Base-by-base conservation (phyloP, 169 alveolate species). In the Plasmodium billcollinsi region DNA sequence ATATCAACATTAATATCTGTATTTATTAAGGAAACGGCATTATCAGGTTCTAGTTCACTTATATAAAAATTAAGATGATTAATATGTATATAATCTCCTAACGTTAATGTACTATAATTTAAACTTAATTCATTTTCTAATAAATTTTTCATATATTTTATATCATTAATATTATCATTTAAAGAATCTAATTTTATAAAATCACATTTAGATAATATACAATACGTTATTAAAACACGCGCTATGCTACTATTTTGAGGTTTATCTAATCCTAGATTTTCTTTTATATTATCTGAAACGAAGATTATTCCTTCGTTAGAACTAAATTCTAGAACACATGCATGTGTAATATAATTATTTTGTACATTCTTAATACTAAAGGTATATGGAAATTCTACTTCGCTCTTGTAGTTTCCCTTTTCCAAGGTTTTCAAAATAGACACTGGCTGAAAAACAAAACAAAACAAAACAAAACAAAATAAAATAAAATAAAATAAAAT, bases 281-380 rank as follows among this genome's bases (percentile, higher is more conserved):
- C 75, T 76, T 76, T 76, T 63, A 76, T 69, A 49, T 76, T 76
- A 43, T 76, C 89, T 63, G 89, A 76, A n/a, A 76, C 89, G 33
- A 45, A 47, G 3, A 76, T 63, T 9, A 76, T 76, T 7, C 89
- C 89, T 62, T 76, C 89, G 14, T 62, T 76, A 47, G 89, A 76
- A 29, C 89, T 76, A 69, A 76, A 76, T 24, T 76, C 89, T 63
- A 76, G 15, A 24, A 76, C 89, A 39, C 89, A 76, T 45, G 74
- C 89, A 49, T 76, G 89, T 9, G 89, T 76, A 20, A 76, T 76
- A 54, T 76, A 76, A 69, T 63, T 76, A 58, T 76, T 76, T 29
- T 76, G 76, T 12, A 63, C 63, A 54, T 76, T 76, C 18, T 76
- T 76, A 12, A 76, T 45, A 56, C 89, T 76, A 58, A 76, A 76